A percentile compares a stretch with the other conserved stretches of the same genome.
These are phyloP conservation scores for Gryganskiella cystojenkinii DNA, from an alignment of 192 early-diverging fungal species.

Conservation along the genomic window DNA sequence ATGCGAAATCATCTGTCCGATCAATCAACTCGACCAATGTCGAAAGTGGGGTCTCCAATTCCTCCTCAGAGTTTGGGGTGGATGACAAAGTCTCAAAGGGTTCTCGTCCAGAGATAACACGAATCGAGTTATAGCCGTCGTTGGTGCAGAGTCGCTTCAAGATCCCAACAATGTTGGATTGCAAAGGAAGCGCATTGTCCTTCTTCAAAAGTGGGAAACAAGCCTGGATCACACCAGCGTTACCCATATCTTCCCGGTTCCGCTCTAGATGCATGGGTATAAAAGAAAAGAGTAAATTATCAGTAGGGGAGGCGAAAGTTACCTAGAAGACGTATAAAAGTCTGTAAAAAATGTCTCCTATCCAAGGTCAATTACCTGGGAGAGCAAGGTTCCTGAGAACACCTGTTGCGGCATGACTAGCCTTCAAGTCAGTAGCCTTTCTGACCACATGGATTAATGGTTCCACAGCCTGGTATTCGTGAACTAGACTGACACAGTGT, in stretches of 20 bases:
- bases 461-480: constrained; percentile 63
- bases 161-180: constrained; percentile 63
- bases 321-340: no score
- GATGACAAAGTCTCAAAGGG: constrained; percentile 46
- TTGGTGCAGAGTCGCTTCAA: constrained; percentile 60
- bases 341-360: no score
- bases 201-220: constrained; percentile 58
- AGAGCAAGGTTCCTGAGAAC: constrained; percentile 76
- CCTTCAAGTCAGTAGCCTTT: constrained; percentile 57
- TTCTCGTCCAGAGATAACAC: constrained; percentile 43
- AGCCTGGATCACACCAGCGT: constrained; percentile 57
- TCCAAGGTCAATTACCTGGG: constrained; percentile 51
- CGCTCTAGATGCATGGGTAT: no score
- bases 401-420: constrained; percentile 72
- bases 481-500: constrained; percentile 70
- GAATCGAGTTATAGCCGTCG: constrained; percentile 48
- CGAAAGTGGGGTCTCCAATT: constrained; percentile 36
- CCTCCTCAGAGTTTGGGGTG: constrained; percentile 18
- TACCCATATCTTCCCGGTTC: constrained; percentile 62
- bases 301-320: no score
- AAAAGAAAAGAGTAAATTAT: no score
- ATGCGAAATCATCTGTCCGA: constrained; percentile 60
- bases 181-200: constrained; percentile 64
- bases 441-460: constrained; percentile 64
- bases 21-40: constrained; percentile 54